Percentiles rank a stretch among this genome's conserved stretches.
These are phyloP conservation scores for Pichia sporocuriosa DNA, from an alignment of 805 yeast species.

Conservation along the genomic window DNA sequence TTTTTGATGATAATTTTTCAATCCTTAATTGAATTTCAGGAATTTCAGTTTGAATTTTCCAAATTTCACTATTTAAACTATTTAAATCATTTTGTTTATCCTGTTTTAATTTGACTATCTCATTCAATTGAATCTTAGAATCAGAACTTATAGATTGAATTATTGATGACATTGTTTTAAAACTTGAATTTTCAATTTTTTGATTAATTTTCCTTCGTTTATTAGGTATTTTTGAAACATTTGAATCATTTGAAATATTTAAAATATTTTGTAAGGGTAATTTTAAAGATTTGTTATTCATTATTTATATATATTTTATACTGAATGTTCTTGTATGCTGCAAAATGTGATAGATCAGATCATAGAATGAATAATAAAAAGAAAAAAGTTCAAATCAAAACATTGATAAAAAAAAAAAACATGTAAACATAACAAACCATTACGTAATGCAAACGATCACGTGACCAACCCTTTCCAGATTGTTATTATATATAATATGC, in stretches of 20 bases:
- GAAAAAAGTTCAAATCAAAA: no score
- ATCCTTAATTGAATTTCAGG: conserved; percentile 24
- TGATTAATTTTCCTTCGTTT: not conserved
- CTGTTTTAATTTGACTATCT: conserved; percentile 3
- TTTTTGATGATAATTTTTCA: conserved; percentile 26
- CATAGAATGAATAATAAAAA: no score
- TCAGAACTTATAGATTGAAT: not conserved
- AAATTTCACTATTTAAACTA: conserved; percentile 21
- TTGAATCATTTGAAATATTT: not conserved
- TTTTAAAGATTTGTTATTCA: no score
- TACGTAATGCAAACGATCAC: no score
- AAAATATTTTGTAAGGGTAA: not conserved
- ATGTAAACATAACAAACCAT: no score
- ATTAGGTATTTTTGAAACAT: not conserved
- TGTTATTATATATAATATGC: no score
- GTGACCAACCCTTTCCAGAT: no score
- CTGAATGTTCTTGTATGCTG: no score
- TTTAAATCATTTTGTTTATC: conserved; percentile 19
- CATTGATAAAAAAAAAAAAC: no score
- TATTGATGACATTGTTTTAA: not conserved
- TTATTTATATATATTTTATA: no score
- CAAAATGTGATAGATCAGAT: not conserved
- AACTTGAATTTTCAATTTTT: not conserved
- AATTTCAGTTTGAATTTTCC: conserved; percentile 22
- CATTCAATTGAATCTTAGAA: conserved; percentile 3